A percentile compares a stretch with the other conserved stretches of the same genome.
These are phyloP conservation scores for Calocybe indica DNA, from an alignment of 768 basidiomycete genomes.

Conservation along the genomic window DNA sequence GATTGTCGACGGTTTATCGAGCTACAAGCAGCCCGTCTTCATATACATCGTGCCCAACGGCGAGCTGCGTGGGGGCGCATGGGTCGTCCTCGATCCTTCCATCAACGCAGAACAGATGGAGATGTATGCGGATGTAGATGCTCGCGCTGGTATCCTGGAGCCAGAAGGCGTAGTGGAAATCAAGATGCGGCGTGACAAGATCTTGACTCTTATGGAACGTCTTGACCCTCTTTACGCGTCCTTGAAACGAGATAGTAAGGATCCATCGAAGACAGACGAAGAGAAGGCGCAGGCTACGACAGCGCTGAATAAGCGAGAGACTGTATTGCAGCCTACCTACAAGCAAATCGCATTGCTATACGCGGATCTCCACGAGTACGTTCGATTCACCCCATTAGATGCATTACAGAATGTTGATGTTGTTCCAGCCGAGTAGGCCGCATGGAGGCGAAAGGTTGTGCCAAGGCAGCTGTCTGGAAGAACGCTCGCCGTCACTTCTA, in stretches of 20 bases:
- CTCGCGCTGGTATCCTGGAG: slow-evolving; percentile 94
- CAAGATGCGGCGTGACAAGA: slow-evolving; percentile 95
- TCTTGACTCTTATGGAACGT: slow-evolving; percentile 87
- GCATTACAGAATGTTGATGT: slow-evolving; percentile 6
- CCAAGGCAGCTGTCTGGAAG: slow-evolving; percentile 82
- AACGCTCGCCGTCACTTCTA: slow-evolving; percentile 87
- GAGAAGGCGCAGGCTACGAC: slow-evolving; percentile 67
- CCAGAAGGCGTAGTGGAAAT: slow-evolving; percentile 98
- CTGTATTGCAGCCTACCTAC: slow-evolving; percentile 80
- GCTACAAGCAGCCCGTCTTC: slow-evolving; percentile 96
- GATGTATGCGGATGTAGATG: slow-evolving; percentile 97
- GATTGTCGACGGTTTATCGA: slow-evolving; percentile 96
- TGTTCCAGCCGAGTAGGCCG: slow-evolving; percentile 78
- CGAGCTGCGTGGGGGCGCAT: slow-evolving; percentile 97
- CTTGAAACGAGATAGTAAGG: slow-evolving; percentile 77
- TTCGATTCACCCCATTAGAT: slow-evolving; percentile 9
- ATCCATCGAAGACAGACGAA: slow-evolving; percentile 63
- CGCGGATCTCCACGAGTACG: slow-evolving; percentile 94
- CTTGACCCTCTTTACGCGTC: slow-evolving; percentile 79
- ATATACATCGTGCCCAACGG: slow-evolving; percentile 99
- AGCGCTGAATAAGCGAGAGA: slow-evolving; percentile 71
- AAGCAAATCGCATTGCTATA: slow-evolving; percentile 91
- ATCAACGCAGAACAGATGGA: slow-evolving; percentile 98
- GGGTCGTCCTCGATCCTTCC: slow-evolving; percentile 98
- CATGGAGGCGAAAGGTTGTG: slow-evolving; percentile 97